Conservation (phyloP, 208 protist species). For the Acanthamoeba triangularis region DNA sequence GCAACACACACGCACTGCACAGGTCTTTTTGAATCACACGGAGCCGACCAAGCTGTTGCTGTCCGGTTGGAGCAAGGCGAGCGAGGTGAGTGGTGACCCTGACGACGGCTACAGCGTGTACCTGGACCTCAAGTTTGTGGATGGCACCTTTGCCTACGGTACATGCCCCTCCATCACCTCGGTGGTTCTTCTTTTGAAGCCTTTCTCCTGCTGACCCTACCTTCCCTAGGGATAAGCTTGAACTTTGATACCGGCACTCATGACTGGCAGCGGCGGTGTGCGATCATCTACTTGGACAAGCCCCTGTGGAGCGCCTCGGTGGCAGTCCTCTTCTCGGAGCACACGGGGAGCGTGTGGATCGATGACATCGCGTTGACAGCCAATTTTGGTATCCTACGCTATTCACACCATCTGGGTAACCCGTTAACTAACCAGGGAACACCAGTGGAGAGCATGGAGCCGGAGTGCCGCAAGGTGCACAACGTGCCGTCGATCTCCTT, state of each 20-base stretch:
- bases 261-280: not conserved
- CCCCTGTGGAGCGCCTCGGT: not conserved
- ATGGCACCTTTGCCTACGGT: conserved; percentile 22
- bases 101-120: conserved; percentile 14
- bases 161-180: too few relatives aligned
- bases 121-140: conserved; percentile 28
- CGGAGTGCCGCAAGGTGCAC: not conserved
- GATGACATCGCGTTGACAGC: conserved; percentile 5
- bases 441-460: not conserved
- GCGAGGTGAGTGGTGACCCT: not conserved
- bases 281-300: not conserved
- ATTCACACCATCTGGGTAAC: not conserved
- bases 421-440: not conserved
- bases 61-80: conserved; percentile 27
- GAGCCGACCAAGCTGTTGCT: not conserved
- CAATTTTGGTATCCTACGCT: not conserved
- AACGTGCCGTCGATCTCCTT: not conserved
- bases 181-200: not conserved
- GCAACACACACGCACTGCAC: not conserved
- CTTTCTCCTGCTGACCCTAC: not conserved
- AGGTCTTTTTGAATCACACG: not conserved
- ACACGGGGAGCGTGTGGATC: conserved; percentile 29
- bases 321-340: not conserved
- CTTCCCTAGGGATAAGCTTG: conserved; percentile 3
- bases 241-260: conserved; percentile 37